phyloP scores from a whole-genome alignment of 2,329 filamentous ascomycete species.

The Talaromyces piceae region DNA sequence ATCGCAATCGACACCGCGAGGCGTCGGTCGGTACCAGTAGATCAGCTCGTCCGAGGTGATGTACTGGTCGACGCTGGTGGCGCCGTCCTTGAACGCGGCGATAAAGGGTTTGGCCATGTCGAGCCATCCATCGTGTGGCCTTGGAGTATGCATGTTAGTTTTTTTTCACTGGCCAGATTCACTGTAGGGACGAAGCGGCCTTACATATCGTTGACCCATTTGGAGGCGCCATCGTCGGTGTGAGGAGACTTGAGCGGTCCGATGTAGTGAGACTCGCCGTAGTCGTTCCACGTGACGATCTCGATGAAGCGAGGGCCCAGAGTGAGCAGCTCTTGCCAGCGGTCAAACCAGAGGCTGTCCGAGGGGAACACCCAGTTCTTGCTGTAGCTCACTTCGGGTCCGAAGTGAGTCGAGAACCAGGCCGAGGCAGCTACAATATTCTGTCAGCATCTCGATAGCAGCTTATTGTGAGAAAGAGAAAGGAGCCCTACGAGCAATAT shows the following conservation, averaged over 20 bases:
- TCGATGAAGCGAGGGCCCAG: constrained; percentile 44
- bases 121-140: constrained; percentile 47
- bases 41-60: constrained; percentile 44
- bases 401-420: constrained; percentile 49
- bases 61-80: constrained; percentile 25
- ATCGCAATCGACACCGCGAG: constrained; percentile 42
- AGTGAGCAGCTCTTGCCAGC: constrained; percentile 36
- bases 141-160: not conserved
- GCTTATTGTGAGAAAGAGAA: not conserved
- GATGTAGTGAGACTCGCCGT: constrained; percentile 50
- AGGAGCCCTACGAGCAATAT: constrained; percentile 40
- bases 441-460: not conserved
- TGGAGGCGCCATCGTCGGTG: constrained; percentile 35
- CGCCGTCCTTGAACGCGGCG: constrained; percentile 45
- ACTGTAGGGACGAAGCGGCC: constrained; percentile 7
- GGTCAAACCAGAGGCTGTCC: constrained; percentile 39
- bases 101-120: constrained; percentile 50
- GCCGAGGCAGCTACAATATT: constrained; percentile 34
- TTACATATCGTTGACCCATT: constrained; percentile 45
- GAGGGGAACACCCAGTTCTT: constrained; percentile 48
- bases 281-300: constrained; percentile 46
- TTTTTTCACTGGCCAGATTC: not conserved
- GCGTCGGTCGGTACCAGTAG: constrained; percentile 51
- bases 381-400: constrained; percentile 37
- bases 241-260: constrained; percentile 40